Conservation (phyloP, 1,284 basidiomycete genomes). For the Ustilago bromivora region DNA sequence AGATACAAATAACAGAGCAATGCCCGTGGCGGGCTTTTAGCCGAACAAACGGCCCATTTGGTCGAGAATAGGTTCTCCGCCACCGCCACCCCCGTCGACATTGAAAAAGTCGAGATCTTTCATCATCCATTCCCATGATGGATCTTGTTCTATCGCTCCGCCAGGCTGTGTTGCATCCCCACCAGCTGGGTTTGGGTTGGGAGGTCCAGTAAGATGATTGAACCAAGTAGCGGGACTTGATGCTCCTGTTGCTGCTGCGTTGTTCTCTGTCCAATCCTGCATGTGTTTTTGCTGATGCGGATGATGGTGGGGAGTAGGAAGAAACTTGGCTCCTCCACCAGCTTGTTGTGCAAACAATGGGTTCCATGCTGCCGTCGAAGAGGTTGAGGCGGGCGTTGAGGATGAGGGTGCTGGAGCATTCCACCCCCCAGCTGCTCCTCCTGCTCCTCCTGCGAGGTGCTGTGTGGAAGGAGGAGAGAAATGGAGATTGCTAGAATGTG, state of each 20-base stretch:
- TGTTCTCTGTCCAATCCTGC: background rate
- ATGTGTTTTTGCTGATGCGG: background rate
- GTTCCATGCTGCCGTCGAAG: background rate
- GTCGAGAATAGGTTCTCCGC: constrained; percentile 48
- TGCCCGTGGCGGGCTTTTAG: background rate
- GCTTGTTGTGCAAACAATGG: background rate
- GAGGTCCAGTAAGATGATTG: constrained; percentile 1
- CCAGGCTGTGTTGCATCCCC: background rate
- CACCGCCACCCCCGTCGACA: constrained; percentile 43
- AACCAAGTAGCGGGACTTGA: constrained; percentile 24
- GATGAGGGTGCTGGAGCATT: background rate
- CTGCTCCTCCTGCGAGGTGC: background rate
- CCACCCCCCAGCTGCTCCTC: background rate
- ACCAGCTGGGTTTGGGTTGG: background rate
- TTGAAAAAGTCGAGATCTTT: constrained; percentile 37
- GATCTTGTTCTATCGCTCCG: constrained; percentile 18
- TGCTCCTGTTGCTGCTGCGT: background rate
- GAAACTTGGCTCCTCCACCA: background rate
- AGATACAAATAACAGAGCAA: too few relatives aligned
- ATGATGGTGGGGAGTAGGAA: constrained; percentile 9
- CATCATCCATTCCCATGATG: constrained; percentile 51
- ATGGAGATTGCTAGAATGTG: constrained; percentile 23
- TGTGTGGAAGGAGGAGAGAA: constrained; percentile 14
- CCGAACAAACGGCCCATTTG: constrained; percentile 45
- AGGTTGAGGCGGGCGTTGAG: background rate